Percentiles rank a stretch among this genome's conserved stretches.
phyloP scores from a whole-genome alignment of 2,329 filamentous ascomycete genomes.

The Venturia oleaginea region DNA sequence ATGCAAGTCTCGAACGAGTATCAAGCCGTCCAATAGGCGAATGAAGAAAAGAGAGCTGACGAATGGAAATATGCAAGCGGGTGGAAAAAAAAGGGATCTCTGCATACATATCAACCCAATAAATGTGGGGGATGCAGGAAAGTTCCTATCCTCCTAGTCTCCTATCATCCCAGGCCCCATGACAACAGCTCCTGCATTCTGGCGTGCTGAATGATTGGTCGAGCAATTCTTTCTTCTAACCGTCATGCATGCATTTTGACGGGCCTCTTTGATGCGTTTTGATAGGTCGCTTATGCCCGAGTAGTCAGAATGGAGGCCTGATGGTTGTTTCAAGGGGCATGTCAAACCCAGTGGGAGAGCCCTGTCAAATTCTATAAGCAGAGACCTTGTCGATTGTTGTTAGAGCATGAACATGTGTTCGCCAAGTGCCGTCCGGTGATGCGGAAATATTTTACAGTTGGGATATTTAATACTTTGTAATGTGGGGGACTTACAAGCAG shows the following conservation, averaged over 20 bases:
- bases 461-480: not conserved
- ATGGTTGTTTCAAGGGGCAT: not conserved
- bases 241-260: not conserved
- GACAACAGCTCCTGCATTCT: not conserved
- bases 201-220: not conserved
- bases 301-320: not conserved
- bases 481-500: not conserved
- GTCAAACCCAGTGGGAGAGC: not conserved
- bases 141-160: not conserved
- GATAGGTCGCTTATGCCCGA: not conserved
- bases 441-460: not conserved
- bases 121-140: not conserved
- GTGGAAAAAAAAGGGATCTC: not conserved
- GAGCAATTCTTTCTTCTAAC: not conserved
- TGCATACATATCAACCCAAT: not conserved
- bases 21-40: not conserved
- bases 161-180: not conserved
- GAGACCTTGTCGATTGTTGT: not conserved
- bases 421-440: not conserved
- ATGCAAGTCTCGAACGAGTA: not conserved
- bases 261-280: not conserved
- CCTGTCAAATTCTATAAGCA: not conserved
- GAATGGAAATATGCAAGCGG: not conserved
- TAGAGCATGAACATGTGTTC: conserved; percentile 1
- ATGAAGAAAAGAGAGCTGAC: not conserved